phyloP scores from a whole-genome alignment of 495 filamentous ascomycete species.

The Talaromyces trachyspermus region DNA sequence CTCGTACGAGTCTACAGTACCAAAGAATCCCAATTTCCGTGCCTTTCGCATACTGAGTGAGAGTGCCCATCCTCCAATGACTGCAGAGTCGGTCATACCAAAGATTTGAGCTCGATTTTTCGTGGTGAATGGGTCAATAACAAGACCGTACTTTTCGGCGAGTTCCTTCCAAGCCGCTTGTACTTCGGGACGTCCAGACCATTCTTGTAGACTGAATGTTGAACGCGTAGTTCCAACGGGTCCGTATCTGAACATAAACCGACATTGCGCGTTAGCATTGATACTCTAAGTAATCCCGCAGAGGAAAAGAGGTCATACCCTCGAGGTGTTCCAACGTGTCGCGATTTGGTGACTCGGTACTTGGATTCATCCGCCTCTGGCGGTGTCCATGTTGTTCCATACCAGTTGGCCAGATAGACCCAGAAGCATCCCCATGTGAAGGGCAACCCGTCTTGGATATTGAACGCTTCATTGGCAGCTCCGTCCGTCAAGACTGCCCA shows the following conservation, averaged over 20 bases:
- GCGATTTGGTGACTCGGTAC: constrained; percentile 11
- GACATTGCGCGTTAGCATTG: not conserved
- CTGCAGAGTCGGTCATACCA: not conserved
- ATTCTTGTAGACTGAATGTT: constrained; percentile 32
- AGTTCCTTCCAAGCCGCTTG: constrained; percentile 31
- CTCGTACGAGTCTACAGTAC: constrained; percentile 31
- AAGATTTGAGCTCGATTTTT: not conserved
- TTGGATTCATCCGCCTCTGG: constrained; percentile 14
- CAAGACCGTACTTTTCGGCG: constrained; percentile 11
- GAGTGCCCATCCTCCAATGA: not conserved
- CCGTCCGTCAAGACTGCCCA: constrained; percentile 34
- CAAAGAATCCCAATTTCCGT: constrained; percentile 30
- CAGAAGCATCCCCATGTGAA: constrained; percentile 37
- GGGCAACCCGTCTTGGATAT: constrained; percentile 28
- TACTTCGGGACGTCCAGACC: constrained; percentile 36
- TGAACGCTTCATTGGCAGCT: constrained; percentile 34
- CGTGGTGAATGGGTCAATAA: not conserved
- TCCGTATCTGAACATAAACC: constrained; percentile 11
- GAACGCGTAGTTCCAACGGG: constrained; percentile 22
- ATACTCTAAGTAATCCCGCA: not conserved
- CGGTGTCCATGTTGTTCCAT: constrained; percentile 15
- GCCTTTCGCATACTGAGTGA: constrained; percentile 28
- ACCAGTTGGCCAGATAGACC: constrained; percentile 38
- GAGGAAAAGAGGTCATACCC: not conserved
- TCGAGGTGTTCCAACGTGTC: constrained; percentile 3